A percentile compares a stretch with the other conserved stretches of the same genome.
Conservation (phyloP, 2,329 filamentous ascomycete species). For the Trichoderma harzianum region DNA sequence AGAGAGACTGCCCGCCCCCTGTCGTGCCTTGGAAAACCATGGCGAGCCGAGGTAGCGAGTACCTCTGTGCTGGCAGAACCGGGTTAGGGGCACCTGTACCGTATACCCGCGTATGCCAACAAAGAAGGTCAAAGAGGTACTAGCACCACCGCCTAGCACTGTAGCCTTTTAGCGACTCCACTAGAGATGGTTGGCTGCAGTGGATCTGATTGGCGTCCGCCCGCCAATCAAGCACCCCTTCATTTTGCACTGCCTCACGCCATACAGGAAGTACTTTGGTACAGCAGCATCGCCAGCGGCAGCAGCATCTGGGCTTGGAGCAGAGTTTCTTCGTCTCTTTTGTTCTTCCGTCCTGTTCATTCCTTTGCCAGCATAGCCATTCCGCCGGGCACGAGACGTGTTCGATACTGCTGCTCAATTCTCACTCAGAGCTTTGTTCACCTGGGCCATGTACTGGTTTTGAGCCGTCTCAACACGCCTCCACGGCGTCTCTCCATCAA, state of each 20-base stretch:
- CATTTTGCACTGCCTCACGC: slow-evolving; percentile 14
- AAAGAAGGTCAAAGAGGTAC: neutral
- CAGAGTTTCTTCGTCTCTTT: neutral
- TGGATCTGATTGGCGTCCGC: neutral
- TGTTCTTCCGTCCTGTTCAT: neutral
- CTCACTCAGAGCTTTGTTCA: neutral
- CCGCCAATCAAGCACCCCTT: slow-evolving; percentile 14
- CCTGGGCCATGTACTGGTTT: slow-evolving; percentile 4
- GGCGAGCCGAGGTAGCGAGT: neutral
- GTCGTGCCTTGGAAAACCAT: neutral
- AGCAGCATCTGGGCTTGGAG: neutral
- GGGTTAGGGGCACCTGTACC: neutral
- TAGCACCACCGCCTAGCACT: neutral
- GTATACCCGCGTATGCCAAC: neutral
- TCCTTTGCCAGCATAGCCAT: neutral
- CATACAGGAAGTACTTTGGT: neutral
- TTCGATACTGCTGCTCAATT: neutral
- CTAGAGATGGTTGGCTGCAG: slow-evolving; percentile 7
- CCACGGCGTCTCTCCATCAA: neutral
- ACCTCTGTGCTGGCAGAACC: neutral
- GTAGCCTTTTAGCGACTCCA: slow-evolving; percentile 6
- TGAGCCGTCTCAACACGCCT: neutral
- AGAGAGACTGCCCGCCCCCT: neutral
- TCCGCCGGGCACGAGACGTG: neutral
- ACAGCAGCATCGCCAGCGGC: neutral